Evolutionary conservation across 306 rosid species (phyloP), one percentile per base, ranked within the genome.

Genomic region (Castanea crenata): DNA sequence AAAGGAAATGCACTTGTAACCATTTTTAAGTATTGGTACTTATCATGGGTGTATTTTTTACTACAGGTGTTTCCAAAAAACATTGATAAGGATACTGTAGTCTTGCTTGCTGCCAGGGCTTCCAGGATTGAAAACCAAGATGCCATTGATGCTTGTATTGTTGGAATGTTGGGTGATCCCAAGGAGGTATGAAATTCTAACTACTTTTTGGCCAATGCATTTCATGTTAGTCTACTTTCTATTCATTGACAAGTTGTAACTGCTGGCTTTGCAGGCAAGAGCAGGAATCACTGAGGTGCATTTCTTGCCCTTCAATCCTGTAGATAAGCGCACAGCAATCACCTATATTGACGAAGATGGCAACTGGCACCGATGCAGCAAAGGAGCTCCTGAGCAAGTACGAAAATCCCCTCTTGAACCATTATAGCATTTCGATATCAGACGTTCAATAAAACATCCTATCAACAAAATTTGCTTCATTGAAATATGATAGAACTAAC

Each of bases 321-420:
- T 94, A 57, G 97, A 88, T 0, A 94, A 94, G 77, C 96, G 97
- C 73, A 94, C 97, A 4, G 98, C 98, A 59, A 92, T 88, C 69
- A 94, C 98, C 82, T 94, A 86, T 85, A 80, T 89, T 67, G 97
- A 94, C 21, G 13, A 6, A n/a, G 8, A 89, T 3, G 92, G 92
- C 9, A 41, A 88, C 69, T 92, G 98, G 96, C 87, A 90, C 77
- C 77, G 98, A 77, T 80, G 91, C 78, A 92, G 97, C 92, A 94
- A 94, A 82, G 98, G 98, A 81, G 98, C 98, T 55, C 98, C 98
- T 64, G 98, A 94, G 76, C 97, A 94, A 87, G 98, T 94, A 80
- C 79, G 81, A 41, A 11, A 76, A 41, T 16, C 11, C 34, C 34
- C n/a, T 61, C 68, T 27, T 61, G 56, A 14, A 44, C 67, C 34